phyloP scores from a whole-genome alignment of 2,329 filamentous ascomycete species.

The Alternaria conjuncta region DNA sequence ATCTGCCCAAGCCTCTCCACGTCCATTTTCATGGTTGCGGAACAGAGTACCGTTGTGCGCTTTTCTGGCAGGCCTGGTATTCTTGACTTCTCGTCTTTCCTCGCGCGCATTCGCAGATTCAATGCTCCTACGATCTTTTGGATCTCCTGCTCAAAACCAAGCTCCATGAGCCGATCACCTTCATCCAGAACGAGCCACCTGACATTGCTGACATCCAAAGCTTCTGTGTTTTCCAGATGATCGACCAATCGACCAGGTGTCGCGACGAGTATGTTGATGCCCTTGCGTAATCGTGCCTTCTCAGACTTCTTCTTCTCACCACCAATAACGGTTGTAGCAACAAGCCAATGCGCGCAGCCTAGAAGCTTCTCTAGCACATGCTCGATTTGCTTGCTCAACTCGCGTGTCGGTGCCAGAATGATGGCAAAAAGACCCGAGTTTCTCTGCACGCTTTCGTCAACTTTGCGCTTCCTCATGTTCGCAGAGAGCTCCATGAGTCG shows the following conservation, averaged over 20 bases:
- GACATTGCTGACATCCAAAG: slow-evolving; percentile 84
- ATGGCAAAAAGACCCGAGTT: slow-evolving; percentile 93
- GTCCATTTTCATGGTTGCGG: slow-evolving; percentile 97
- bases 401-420: slow-evolving; percentile 90
- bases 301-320: slow-evolving; percentile 80
- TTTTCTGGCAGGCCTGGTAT: slow-evolving; percentile 73
- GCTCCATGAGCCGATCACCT: slow-evolving; percentile 96
- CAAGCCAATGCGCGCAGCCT: slow-evolving; percentile 91
- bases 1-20: slow-evolving; percentile 94
- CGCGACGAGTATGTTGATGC: slow-evolving; percentile 92
- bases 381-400: slow-evolving; percentile 92
- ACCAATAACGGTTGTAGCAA: slow-evolving; percentile 82
- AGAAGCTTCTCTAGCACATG: slow-evolving; percentile 84
- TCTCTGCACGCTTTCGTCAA: slow-evolving; percentile 66
- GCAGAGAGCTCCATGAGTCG: slow-evolving; percentile 77
- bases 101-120: slow-evolving; percentile 66
- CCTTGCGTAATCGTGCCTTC: slow-evolving; percentile 91
- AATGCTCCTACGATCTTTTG: slow-evolving; percentile 84
- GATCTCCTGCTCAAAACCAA: slow-evolving; percentile 95
- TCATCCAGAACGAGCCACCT: slow-evolving; percentile 95
- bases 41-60: slow-evolving; percentile 88
- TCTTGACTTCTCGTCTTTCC: slow-evolving; percentile 65
- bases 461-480: slow-evolving; percentile 53
- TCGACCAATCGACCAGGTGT: slow-evolving; percentile 91
- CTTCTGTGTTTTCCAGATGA: slow-evolving; percentile 91